Conservation (phyloP, 257 asterid species). For the Petrea volubilis region DNA sequence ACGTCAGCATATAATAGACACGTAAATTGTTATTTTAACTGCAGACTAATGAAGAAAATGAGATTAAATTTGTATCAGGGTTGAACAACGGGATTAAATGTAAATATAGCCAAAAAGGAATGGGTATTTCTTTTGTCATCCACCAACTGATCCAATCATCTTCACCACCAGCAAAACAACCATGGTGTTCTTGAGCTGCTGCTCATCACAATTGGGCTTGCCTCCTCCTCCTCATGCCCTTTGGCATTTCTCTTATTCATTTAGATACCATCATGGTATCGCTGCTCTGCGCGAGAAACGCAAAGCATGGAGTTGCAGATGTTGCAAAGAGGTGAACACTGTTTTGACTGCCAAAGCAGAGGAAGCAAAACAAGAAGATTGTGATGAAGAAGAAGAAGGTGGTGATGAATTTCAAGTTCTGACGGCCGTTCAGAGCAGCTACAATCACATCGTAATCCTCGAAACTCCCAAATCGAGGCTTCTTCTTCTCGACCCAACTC, state of each 20-base stretch:
- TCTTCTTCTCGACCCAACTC: slow-evolving; percentile 69
- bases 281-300: background rate
- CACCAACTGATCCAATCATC: background rate
- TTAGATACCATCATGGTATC: background rate
- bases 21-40: too few relatives aligned
- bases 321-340: slow-evolving; percentile 15
- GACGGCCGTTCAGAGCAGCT: slow-evolving; percentile 42
- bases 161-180: background rate
- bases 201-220: slow-evolving; percentile 13
- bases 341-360: slow-evolving; percentile 14
- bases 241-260: background rate
- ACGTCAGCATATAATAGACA: too few relatives aligned
- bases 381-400: slow-evolving; percentile 24
- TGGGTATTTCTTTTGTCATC: too few relatives aligned
- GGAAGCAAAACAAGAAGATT: too few relatives aligned
- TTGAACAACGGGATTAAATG: too few relatives aligned
- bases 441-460: slow-evolving; percentile 57
- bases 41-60: too few relatives aligned
- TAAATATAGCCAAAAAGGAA: too few relatives aligned
- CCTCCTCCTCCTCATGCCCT: background rate
- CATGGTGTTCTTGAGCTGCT: background rate
- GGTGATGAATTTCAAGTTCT: slow-evolving; percentile 46
- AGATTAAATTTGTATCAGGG: too few relatives aligned
- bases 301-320: background rate
- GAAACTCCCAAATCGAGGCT: slow-evolving; percentile 59